Conservation (phyloP, 1,139 yeast species). For the Pichia sp. region DNA sequence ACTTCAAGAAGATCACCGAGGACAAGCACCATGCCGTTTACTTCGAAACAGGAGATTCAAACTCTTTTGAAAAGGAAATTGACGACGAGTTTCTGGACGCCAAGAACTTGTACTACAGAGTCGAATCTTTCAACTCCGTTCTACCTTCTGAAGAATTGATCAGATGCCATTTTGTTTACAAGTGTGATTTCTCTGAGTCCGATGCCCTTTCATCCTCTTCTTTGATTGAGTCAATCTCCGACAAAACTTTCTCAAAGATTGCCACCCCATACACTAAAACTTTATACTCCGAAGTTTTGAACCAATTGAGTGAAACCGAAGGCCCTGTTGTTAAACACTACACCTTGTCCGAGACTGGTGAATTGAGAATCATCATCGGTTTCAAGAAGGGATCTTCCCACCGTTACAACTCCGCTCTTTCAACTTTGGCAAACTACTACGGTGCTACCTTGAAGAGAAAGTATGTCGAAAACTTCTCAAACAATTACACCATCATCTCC, state of each 20-base stretch:
- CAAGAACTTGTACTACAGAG: conserved; percentile 55
- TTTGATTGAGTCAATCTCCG: conserved; percentile 62
- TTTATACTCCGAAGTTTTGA: conserved; percentile 69
- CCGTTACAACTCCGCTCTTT: conserved; percentile 82
- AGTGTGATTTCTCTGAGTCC: conserved; percentile 48
- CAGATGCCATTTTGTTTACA: conserved; percentile 79
- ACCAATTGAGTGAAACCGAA: conserved; percentile 66
- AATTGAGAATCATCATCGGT: conserved; percentile 85
- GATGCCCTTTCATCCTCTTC: conserved; percentile 36
- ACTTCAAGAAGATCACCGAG: conserved; percentile 59
- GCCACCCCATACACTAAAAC: conserved; percentile 77
- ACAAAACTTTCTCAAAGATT: conserved; percentile 71
- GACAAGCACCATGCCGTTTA: conserved; percentile 86
- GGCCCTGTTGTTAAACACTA: conserved; percentile 93
- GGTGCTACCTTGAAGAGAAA: conserved; percentile 82
- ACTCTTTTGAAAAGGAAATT: conserved; percentile 57
- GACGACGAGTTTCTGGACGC: conserved; percentile 74
- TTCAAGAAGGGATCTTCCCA: conserved; percentile 81
- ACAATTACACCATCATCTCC: conserved; percentile 83
- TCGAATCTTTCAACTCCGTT: conserved; percentile 80
- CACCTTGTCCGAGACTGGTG: conserved; percentile 72
- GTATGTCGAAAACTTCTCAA: conserved; percentile 90
- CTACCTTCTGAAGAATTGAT: conserved; percentile 36
- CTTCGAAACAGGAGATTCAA: conserved; percentile 53
- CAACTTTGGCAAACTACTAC: conserved; percentile 86